These are phyloP conservation scores for Radiomyces spectabilis DNA, from an alignment of 192 early-diverging fungal genomes.

Conservation along the genomic window DNA sequence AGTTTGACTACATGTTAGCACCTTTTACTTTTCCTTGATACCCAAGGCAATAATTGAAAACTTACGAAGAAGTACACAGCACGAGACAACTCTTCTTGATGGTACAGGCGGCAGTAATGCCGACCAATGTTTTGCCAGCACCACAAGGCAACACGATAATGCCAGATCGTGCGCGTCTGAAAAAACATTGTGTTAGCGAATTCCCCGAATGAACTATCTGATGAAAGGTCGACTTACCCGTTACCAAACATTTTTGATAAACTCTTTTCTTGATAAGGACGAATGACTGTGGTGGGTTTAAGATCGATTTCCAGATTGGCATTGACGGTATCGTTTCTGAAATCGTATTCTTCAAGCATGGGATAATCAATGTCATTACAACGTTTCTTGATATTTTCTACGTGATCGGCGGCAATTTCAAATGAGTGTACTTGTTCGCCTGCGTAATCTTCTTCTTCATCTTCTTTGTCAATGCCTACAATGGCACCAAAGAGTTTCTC, in stretches of 20 bases:
- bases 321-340: slow-evolving; percentile 64
- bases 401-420: slow-evolving; percentile 58
- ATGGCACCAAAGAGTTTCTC: slow-evolving; percentile 36
- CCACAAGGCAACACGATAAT: slow-evolving; percentile 99
- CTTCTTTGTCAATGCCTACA: slow-evolving; percentile 46
- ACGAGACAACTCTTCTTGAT: slow-evolving; percentile 92
- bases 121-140: slow-evolving; percentile 96
- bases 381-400: slow-evolving; percentile 75
- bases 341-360: slow-evolving; percentile 98
- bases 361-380: slow-evolving; percentile 91
- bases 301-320: slow-evolving; percentile 70
- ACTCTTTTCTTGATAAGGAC: slow-evolving; percentile 86
- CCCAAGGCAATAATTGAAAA: slow-evolving; percentile 5
- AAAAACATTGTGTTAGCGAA: no score
- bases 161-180: slow-evolving; percentile 72
- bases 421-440: slow-evolving; percentile 72
- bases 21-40: slow-evolving; percentile 1
- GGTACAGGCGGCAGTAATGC: slow-evolving; percentile 95
- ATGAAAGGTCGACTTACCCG: no score
- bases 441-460: slow-evolving; percentile 67
- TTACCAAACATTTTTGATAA: slow-evolving; percentile 97
- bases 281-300: slow-evolving; percentile 89
- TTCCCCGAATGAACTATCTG: no score
- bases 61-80: slow-evolving; percentile 77
- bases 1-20: no score